phyloP scores from a whole-genome alignment of 2,329 filamentous ascomycete species.

The Colletotrichum lini region DNA sequence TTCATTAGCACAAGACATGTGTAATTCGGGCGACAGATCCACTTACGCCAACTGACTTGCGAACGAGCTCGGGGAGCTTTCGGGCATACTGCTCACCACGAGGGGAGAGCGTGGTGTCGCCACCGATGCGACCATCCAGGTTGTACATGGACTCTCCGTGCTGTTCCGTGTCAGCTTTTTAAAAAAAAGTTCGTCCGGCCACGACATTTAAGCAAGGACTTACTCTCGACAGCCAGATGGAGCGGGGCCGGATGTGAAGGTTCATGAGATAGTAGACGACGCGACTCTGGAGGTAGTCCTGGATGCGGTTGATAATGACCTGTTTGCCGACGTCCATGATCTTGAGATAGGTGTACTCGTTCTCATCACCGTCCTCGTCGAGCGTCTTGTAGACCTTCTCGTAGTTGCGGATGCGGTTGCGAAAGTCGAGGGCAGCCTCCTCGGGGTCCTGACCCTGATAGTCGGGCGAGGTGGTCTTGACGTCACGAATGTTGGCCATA shows the following conservation, averaged over 20 bases:
- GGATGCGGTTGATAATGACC: slow-evolving; percentile 97
- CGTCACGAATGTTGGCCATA: slow-evolving; percentile 97
- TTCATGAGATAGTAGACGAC: slow-evolving; percentile 99
- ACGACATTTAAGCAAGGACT: slow-evolving; percentile 52
- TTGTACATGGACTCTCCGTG: slow-evolving; percentile 97
- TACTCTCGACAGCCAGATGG: slow-evolving; percentile 95
- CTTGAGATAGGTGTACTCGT: slow-evolving; percentile 93
- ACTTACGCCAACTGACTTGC: slow-evolving; percentile 87
- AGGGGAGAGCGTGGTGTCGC: slow-evolving; percentile 87
- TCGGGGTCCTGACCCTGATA: slow-evolving; percentile 96
- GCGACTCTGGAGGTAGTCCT: slow-evolving; percentile 95
- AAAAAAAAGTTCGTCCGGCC: background rate
- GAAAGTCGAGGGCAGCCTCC: slow-evolving; percentile 89
- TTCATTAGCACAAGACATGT: background rate
- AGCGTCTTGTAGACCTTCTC: slow-evolving; percentile 97
- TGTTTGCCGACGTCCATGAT: slow-evolving; percentile 96
- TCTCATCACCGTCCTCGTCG: slow-evolving; percentile 84
- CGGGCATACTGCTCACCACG: slow-evolving; percentile 90
- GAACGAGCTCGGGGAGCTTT: slow-evolving; percentile 87
- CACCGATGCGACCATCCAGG: slow-evolving; percentile 90
- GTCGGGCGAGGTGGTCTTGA: slow-evolving; percentile 96
- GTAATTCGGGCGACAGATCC: background rate
- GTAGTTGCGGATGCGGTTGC: slow-evolving; percentile 95
- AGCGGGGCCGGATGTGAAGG: slow-evolving; percentile 94
- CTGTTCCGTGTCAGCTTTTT: slow-evolving; percentile 57